phyloP scores from a whole-genome alignment of 208 protist species.

The Crithidia bombi region DNA sequence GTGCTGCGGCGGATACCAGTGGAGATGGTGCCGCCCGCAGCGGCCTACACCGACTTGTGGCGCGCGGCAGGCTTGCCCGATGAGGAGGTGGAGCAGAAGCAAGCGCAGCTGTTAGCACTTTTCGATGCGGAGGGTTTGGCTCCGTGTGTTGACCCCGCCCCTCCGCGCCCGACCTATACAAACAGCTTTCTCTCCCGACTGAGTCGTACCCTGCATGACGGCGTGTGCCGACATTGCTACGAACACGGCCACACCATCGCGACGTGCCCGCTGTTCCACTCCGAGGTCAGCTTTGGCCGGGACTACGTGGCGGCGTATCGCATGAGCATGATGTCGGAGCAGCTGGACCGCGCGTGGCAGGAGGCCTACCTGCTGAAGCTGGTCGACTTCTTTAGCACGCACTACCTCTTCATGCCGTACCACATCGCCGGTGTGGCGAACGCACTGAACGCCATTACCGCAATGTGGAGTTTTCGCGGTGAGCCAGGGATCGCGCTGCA shows the following conservation, averaged over 20 bases:
- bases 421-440: conserved; percentile 86
- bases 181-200: conserved; percentile 60
- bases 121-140: conserved; percentile 60
- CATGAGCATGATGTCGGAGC: conserved; percentile 90
- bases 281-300: conserved; percentile 83
- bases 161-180: conserved; percentile 57
- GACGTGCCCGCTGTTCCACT: conserved; percentile 78
- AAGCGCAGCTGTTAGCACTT: conserved; percentile 50
- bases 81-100: conserved; percentile 43
- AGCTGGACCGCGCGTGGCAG: conserved; percentile 78
- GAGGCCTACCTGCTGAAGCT: conserved; percentile 78
- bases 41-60: conserved; percentile 63
- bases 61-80: conserved; percentile 66
- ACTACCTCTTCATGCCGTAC: conserved; percentile 78
- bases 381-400: conserved; percentile 63
- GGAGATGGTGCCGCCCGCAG: conserved; percentile 53
- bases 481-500: conserved; percentile 79
- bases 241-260: conserved; percentile 65
- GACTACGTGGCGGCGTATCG: conserved; percentile 88
- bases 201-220: conserved; percentile 65
- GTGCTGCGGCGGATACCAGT: conserved; percentile 76
- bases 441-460: conserved; percentile 82
- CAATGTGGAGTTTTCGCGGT: conserved; percentile 83
- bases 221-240: conserved; percentile 86
- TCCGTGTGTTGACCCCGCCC: conserved; percentile 49